Base-by-base conservation (phyloP, 331 rosid species). In the Spiraea crenata region DNA sequence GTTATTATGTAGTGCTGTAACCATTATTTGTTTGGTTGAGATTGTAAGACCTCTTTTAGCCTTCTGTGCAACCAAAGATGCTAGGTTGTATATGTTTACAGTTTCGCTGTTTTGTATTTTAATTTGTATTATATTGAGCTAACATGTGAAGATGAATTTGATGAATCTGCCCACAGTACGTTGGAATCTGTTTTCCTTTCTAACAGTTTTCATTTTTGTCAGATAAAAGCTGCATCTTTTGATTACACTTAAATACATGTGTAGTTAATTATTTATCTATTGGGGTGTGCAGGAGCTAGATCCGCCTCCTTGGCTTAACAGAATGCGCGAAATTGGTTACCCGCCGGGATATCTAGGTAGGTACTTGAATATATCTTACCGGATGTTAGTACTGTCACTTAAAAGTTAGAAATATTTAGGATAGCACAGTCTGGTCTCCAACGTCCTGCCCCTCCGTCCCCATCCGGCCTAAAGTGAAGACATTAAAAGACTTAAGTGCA, bases 261-360 rank as follows among this genome's bases (percentile, higher is more conserved):
- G 7, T 57, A 15, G 16, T 41, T 37, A 20, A 6, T 17, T 39
- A 37, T 48, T 42, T 49, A 39, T 54, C 76, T 6, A 63, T 68
- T 52, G 7, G 19, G 52, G 34, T n/a, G 34, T 63, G 82, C 87
- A 95, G 99, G 99, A 89, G 80, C 88, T 87, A 66, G 98, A 95
- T 77, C 98, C 99, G 34, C 99, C 99, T 44, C 98, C 98, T 11
- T 95, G 98, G 99, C 96, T 95, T 73, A 76, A 81, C 84, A 89
- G 98, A 88, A 95, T 95, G 99, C 95, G 90, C 47, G 99, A 95
- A 84, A 63, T 95, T 56, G 99, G 99, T 78, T 95, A 95, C 88
- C 99, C 99, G 46, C 96, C 89, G 0, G 98, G 98, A 87, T 95
- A 95, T 82, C 82, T 91, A 51, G 99, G 99, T 91, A 51, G 99